Evolutionary conservation across 2,329 filamentous ascomycete genomes (phyloP).

Genomic region (Aspergillus nomiae): DNA sequence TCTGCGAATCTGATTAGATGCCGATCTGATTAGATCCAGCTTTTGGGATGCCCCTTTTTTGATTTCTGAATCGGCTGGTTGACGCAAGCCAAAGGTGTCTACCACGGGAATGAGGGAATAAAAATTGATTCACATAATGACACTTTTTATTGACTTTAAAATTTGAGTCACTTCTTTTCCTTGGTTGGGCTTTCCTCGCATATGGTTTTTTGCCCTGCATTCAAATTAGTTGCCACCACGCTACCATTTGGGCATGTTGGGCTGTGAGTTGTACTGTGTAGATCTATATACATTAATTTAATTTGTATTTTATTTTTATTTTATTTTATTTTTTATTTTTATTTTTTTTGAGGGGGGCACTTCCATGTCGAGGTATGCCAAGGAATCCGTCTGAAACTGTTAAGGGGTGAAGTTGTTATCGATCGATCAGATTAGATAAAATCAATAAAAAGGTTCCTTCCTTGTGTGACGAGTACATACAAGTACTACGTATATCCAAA

Average conservation of each 20-base stretch:
- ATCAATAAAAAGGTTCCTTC: background rate
- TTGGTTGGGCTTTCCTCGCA: background rate
- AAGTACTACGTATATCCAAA: background rate
- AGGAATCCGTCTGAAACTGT: background rate
- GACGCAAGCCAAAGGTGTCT: background rate
- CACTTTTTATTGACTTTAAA: background rate
- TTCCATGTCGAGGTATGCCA: background rate
- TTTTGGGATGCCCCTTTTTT: background rate
- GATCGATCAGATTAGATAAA: slow-evolving; percentile 23
- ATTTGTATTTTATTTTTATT: background rate
- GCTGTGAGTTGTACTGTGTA: background rate
- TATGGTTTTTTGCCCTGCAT: background rate
- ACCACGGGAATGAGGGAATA: background rate
- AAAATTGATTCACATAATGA: background rate
- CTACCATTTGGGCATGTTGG: background rate
- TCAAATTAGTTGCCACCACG: background rate
- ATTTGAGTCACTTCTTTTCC: no score
- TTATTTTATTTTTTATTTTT: no score
- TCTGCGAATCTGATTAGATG: slow-evolving; percentile 22
- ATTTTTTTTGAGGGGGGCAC: no score
- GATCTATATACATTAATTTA: background rate
- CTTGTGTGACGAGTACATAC: background rate
- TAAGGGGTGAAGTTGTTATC: slow-evolving; percentile 3
- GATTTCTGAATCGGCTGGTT: background rate
- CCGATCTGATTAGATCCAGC: slow-evolving; percentile 21